A percentile compares a stretch with the other conserved stretches of the same genome.
Evolutionary conservation across 1,284 basidiomycete species (phyloP).

Genomic region (Heliocybe sulcata): DNA sequence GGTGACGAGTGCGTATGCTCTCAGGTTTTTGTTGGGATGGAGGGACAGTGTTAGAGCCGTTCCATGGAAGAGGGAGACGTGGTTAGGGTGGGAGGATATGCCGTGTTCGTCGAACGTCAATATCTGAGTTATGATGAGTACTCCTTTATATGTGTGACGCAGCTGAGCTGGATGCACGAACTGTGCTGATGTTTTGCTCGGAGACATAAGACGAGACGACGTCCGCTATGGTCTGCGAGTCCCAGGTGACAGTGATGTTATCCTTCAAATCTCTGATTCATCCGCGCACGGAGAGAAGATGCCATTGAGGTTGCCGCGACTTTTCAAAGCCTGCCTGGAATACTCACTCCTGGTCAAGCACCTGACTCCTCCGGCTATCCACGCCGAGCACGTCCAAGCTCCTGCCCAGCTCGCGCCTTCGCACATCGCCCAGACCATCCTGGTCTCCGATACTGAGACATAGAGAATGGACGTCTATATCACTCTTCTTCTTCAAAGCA

Average conservation of each 20-base stretch:
- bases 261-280: conserved; percentile 65
- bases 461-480: conserved; percentile 38
- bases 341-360: conserved; percentile 71
- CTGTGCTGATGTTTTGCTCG: conserved; percentile 55
- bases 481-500: conserved; percentile 27
- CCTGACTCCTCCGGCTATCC: conserved; percentile 40
- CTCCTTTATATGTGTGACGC: not conserved
- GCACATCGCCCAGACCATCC: conserved; percentile 66
- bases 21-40: conserved; percentile 18
- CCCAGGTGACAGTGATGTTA: conserved; percentile 68
- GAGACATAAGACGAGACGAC: conserved; percentile 56
- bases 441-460: conserved; percentile 71
- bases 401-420: conserved; percentile 57
- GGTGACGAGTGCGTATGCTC: conserved; percentile 55
- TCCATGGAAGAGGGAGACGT: conserved; percentile 68
- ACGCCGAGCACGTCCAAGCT: conserved; percentile 76
- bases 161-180: conserved; percentile 27
- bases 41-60: conserved; percentile 31
- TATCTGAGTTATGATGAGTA: conserved; percentile 41
- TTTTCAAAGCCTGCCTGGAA: not conserved
- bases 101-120: conserved; percentile 86
- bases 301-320: not conserved
- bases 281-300: not conserved
- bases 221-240: conserved; percentile 48
- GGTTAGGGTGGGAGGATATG: conserved; percentile 87